A percentile compares a stretch with the other conserved stretches of the same genome.
These are phyloP conservation scores for Acephala macrosclerotiorum DNA, from an alignment of 2,329 filamentous ascomycete genomes.

Conservation along the genomic window DNA sequence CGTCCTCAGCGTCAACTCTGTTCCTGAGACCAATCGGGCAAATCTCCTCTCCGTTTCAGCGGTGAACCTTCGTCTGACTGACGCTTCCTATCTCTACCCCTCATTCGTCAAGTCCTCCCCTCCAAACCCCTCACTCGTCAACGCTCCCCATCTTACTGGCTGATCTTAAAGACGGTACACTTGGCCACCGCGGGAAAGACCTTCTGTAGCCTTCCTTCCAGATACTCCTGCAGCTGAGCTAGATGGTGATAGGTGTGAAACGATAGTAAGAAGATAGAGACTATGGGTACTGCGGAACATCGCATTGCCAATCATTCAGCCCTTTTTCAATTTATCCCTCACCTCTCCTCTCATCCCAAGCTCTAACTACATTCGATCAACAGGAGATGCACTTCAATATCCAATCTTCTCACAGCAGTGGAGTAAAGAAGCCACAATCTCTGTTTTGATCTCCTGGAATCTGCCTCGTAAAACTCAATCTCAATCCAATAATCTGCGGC, in stretches of 20 bases:
- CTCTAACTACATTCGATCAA: background rate
- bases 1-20: background rate
- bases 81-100: background rate
- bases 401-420: background rate
- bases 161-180: background rate
- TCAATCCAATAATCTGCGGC: too few species aligned
- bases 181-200: constrained; percentile 12
- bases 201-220: constrained; percentile 17
- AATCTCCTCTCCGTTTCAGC: constrained; percentile 2
- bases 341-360: background rate
- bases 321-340: background rate
- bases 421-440: too few species aligned
- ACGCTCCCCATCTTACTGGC: constrained; percentile 5
- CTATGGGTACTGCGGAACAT: constrained; percentile 6
- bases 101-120: background rate
- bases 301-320: constrained; percentile 1
- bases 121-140: background rate
- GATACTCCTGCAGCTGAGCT: background rate
- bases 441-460: too few species aligned
- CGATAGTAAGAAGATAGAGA: background rate
- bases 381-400: background rate
- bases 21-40: constrained; percentile 7
- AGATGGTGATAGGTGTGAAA: background rate
- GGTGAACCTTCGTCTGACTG: constrained; percentile 11
- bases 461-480: too few species aligned